A percentile compares a stretch with the other conserved stretches of the same genome.
Conservation (phyloP, 176 grass and related monocot species). For the Avena insularis region DNA sequence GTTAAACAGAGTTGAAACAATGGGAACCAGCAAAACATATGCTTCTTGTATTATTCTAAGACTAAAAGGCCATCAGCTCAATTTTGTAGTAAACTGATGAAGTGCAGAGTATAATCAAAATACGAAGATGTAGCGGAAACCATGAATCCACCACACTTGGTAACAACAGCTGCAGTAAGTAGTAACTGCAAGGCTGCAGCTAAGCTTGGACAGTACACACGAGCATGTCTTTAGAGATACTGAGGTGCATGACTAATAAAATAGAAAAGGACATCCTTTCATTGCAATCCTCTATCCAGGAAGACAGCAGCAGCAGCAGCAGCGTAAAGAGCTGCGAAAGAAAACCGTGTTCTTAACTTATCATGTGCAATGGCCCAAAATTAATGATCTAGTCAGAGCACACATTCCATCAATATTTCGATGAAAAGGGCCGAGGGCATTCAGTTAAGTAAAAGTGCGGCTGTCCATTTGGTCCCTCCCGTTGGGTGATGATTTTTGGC, state of each 20-base stretch:
- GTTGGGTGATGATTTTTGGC: no score
- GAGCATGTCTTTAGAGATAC: neutral
- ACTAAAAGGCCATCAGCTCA: neutral
- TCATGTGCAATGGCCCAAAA: neutral
- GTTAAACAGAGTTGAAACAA: neutral
- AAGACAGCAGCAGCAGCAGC: neutral
- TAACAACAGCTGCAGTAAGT: neutral
- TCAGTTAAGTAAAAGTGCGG: neutral
- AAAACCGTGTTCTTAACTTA: neutral
- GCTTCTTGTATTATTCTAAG: neutral
- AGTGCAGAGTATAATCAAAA: neutral
- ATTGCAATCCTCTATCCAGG: neutral
- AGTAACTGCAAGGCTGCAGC: neutral
- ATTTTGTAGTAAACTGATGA: neutral
- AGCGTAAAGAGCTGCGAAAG: neutral
- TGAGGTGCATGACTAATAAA: neutral
- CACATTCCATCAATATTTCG: neutral
- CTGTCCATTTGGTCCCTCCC: no score
- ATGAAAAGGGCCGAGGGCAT: neutral
- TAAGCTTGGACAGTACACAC: neutral
- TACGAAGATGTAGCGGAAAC: neutral
- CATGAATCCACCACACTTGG: neutral
- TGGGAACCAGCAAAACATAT: neutral
- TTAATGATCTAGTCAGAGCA: neutral
- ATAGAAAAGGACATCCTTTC: neutral